These are phyloP conservation scores for Botrytis aclada DNA, from an alignment of 2,329 filamentous ascomycete species.

Conservation along the genomic window DNA sequence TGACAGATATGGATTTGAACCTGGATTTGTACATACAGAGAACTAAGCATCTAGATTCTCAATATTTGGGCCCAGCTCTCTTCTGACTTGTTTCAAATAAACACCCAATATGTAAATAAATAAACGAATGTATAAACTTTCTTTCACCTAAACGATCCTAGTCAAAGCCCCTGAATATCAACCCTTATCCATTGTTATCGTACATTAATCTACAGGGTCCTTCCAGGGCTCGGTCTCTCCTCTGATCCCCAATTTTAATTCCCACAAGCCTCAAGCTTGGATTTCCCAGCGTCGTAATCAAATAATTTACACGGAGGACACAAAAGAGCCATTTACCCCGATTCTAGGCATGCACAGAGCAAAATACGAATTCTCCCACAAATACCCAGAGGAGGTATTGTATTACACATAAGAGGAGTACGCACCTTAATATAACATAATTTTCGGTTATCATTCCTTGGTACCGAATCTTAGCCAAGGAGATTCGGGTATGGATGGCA, in stretches of 20 bases:
- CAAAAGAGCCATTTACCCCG: background rate
- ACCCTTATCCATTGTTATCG: constrained; percentile 10
- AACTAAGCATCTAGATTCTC: background rate
- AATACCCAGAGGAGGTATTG: background rate
- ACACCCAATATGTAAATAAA: background rate
- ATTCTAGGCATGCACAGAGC: background rate
- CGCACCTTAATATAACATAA: background rate
- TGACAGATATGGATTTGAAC: background rate
- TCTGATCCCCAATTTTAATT: background rate
- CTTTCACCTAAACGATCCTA: background rate
- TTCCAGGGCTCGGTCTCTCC: background rate
- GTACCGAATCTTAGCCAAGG: background rate
- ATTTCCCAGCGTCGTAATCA: constrained; percentile 9
- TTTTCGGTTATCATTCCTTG: constrained; percentile 2
- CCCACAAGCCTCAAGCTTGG: background rate
- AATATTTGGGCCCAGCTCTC: background rate
- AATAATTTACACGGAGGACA: background rate
- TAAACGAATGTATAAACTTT: background rate
- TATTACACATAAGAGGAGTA: background rate
- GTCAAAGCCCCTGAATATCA: constrained; percentile 3
- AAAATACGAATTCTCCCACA: background rate
- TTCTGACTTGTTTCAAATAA: background rate
- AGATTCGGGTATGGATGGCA: constrained; percentile 9
- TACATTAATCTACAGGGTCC: background rate
- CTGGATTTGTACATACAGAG: background rate